Evolutionary conservation across 225 moss, liverwort and hornwort genomes (phyloP), one percentile per base, ranked within the genome.

Genomic region (Sphagnum tenellum): DNA sequence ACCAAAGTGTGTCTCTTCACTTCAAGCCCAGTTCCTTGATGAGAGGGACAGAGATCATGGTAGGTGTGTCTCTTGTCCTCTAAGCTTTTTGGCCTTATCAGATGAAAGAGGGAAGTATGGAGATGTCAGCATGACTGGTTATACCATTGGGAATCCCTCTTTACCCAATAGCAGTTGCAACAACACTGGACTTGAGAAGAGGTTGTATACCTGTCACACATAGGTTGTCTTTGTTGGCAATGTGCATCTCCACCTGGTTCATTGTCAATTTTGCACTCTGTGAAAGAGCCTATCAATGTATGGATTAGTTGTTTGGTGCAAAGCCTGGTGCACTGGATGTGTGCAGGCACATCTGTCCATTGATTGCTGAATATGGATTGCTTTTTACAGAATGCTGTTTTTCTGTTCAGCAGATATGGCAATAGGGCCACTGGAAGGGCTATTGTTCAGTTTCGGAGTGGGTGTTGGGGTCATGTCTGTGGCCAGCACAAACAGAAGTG

Each of bases 381-480:
- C 29, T 29, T 29, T 29, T 29, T 29, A 29, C n/a, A 29, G 29
- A 29, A 29, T 29, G 29, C 29, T 29, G 29, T 29, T 29, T 29
- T 29, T 29, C 29, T 29, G 29, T 49, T 62, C 67, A 81, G 56
- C 85, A 98, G 98, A 73, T 74, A 62, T 81, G 56, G 74, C 73
- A 5, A 56, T 79, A 63, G 73, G 77, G 61, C 82, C 90, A 47
- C 79, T 87, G 73, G 98, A 93, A 70, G 82, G 86, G 58, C 76
- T 98, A 47, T 74, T 93, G 3, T 98, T 90, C 59, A 79, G 90
- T 80, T 88, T 90, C 61, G 93, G 93, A 74, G 77, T 98, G 48
- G 86, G 83, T 56, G 76, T 93, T 69, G 98, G 98, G 64, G 79
- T 93, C 5, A 80, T 80, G 79, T 85, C 82, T 46, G 65, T 64